Base-by-base conservation (phyloP, 2,329 filamentous ascomycete genomes). In the Catunica adiposa region DNA sequence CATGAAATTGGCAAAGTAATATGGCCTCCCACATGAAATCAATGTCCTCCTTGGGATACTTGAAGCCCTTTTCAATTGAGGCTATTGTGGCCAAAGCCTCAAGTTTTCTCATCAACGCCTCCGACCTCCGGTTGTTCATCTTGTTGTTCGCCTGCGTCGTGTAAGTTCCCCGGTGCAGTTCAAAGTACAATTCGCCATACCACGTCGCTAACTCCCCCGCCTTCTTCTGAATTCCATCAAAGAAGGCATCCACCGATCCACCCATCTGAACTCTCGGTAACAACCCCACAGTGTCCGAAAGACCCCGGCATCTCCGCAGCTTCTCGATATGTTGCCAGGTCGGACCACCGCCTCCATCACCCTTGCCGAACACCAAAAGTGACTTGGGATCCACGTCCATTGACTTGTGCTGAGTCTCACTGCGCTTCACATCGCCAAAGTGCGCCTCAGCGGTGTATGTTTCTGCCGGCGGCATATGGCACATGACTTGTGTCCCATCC, bases 61-160 rank as follows among this genome's bases (percentile, higher is more conserved):
- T 84, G 72, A 74, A 73, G 57, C 79, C 70, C 59, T 82, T 73
- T 62, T 80, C 80, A 60, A 97, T 71, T 1, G 85, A 92, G 3
- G 88, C 89, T 61, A 94, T 71, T 0, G 92, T 94, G 6, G 89
- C 87, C 37, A 97, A 73, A 61, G 86, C 82, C 68, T 98, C 92
- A 56, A 97, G 75, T 60, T 95, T 87, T 50, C 89, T 84, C 54
- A 98, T 75, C 70, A 95, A 69, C 54, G 85, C 80, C 69, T 98
- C 92, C 0, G 87, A 77, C 65, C 83, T 84, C 55, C 92, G 80
- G 66, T 97, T 98, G 72, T 94, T 90, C 62, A 81, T 80, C 72
- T 98, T 98, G 73, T 95, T 98, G 71, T 96, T 95, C 58, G 89
- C 85, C 67, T 97, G 90, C 0, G 90, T 96, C 2, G 92, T 98